A percentile compares a stretch with the other conserved stretches of the same genome.
Evolutionary conservation across 2,329 filamentous ascomycete genomes (phyloP).

Genomic region (Trichophyton mentagrophytes): DNA sequence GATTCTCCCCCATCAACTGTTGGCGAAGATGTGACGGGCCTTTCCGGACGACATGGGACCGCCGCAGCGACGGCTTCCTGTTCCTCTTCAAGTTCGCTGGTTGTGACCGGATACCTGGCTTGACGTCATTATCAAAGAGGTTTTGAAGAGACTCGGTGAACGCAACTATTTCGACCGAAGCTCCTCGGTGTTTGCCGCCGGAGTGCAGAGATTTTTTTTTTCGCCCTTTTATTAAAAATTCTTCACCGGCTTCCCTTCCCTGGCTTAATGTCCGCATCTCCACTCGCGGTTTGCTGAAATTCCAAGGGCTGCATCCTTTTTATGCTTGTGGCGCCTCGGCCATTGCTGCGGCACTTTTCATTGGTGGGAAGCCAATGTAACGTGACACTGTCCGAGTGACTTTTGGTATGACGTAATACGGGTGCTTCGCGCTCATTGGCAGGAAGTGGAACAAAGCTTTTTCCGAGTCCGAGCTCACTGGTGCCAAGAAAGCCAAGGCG

Average conservation of each 20-base stretch:
- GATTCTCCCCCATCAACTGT: background rate
- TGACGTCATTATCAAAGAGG: background rate
- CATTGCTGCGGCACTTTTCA: background rate
- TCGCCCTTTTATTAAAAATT: background rate
- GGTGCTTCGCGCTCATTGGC: background rate
- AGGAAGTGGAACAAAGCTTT: background rate
- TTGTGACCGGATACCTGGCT: background rate
- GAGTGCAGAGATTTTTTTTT: background rate
- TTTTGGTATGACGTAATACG: background rate
- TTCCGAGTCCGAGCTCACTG: background rate
- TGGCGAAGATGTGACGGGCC: background rate
- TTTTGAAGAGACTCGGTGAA: background rate
- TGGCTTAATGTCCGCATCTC: background rate
- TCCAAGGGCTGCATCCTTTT: background rate
- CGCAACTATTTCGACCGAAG: background rate
- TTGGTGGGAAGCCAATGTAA: background rate
- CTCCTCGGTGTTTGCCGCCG: background rate
- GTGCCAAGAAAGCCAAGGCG: background rate
- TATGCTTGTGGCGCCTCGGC: constrained; percentile 1
- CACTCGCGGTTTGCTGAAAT: background rate
- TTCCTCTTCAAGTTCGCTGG: background rate
- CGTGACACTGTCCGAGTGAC: background rate
- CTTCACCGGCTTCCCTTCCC: no score
- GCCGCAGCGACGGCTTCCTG: background rate
- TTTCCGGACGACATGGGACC: background rate